These are phyloP conservation scores for Fomitopsis schrenkii DNA, from an alignment of 1,284 basidiomycete genomes.

Conservation along the genomic window DNA sequence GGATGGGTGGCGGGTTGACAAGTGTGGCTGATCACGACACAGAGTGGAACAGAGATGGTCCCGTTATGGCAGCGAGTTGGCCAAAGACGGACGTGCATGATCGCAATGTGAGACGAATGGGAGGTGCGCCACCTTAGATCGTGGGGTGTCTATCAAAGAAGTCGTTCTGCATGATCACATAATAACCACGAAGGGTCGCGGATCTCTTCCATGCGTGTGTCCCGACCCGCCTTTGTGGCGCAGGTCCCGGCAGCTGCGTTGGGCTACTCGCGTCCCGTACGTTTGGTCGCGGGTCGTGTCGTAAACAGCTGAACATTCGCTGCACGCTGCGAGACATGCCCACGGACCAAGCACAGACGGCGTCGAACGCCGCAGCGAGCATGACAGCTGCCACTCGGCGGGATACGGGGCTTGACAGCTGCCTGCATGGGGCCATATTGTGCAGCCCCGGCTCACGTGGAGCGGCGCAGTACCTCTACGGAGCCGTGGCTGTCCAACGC, in stretches of 20 bases:
- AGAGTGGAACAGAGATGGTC: slow-evolving; percentile 4
- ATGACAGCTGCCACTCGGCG: not conserved
- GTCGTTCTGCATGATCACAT: not conserved
- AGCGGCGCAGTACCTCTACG: not conserved
- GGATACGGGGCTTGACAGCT: not conserved
- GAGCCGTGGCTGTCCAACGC: not conserved
- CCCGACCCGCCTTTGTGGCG: not conserved
- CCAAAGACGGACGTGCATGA: slow-evolving; percentile 16
- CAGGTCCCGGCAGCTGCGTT: not conserved
- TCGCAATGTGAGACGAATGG: slow-evolving; percentile 14
- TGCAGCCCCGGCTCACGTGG: not conserved
- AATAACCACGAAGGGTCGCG: slow-evolving; percentile 5
- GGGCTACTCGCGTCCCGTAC: not conserved
- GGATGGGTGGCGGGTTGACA: slow-evolving; percentile 8
- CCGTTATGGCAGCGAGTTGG: slow-evolving; percentile 14
- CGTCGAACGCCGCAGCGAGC: not conserved
- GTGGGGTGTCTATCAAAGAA: slow-evolving; percentile 7
- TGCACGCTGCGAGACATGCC: not conserved
- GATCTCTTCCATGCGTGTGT: slow-evolving; percentile 7
- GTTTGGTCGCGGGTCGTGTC: not conserved
- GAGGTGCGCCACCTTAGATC: slow-evolving; percentile 13
- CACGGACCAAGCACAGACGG: not conserved
- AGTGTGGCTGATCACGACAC: slow-evolving; percentile 8
- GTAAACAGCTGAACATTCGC: not conserved
- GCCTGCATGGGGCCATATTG: not conserved